A percentile compares a stretch with the other conserved stretches of the same genome.
Conservation (phyloP, 164 flowering plant genomes). For the Aristolochia californica region DNA sequence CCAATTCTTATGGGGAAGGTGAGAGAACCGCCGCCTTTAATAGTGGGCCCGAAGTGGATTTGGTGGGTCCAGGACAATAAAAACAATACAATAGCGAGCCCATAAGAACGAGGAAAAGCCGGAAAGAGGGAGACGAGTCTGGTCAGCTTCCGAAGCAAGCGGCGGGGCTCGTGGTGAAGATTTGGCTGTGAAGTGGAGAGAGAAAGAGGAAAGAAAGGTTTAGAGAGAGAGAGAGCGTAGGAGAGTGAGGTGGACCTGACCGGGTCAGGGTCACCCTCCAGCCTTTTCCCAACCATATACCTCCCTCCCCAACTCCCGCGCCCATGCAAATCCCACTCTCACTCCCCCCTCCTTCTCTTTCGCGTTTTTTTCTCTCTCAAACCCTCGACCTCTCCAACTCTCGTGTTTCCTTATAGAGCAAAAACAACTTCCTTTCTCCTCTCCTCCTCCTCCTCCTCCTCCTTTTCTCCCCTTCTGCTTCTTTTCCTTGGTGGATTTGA, state of each 20-base stretch:
- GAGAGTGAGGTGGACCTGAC: background rate
- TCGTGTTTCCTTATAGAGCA: too few species aligned
- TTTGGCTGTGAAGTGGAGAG: background rate
- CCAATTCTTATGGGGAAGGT: too few species aligned
- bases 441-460: too few species aligned
- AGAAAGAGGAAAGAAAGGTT: background rate
- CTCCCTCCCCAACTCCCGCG: too few species aligned
- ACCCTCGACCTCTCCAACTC: too few species aligned
- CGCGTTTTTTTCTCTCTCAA: background rate
- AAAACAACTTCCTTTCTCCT: too few species aligned
- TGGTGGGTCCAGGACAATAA: too few species aligned
- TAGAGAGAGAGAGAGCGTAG: constrained; percentile 1
- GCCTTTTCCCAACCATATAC: background rate
- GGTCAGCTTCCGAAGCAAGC: background rate
- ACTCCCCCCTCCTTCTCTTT: background rate
- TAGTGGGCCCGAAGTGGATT: too few species aligned
- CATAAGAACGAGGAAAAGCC: too few species aligned
- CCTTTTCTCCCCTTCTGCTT: background rate
- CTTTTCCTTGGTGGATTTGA: background rate
- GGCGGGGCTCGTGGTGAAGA: background rate
- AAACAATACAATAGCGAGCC: too few species aligned
- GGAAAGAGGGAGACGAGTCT: too few species aligned
- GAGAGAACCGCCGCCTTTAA: too few species aligned
- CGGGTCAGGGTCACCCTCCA: background rate
- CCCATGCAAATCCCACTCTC: constrained; percentile 17